Conservation (phyloP, 2,329 filamentous ascomycete species). For the Botrytis porri region DNA sequence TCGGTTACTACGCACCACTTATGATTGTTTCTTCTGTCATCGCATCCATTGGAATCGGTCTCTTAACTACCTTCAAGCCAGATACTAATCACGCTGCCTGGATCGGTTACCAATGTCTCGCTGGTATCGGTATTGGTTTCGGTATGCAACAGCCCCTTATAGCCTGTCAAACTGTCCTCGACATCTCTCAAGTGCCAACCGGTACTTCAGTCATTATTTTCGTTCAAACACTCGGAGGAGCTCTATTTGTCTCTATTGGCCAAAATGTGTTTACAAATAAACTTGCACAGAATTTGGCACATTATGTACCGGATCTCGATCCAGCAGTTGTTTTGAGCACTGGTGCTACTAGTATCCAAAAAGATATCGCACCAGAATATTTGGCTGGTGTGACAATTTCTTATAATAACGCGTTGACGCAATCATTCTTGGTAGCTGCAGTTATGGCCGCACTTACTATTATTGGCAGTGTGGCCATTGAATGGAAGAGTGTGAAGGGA, state of each 20-base stretch:
- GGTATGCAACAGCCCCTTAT: constrained; percentile 58
- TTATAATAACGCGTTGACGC: constrained; percentile 54
- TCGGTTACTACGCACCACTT: constrained; percentile 47
- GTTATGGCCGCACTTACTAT: constrained; percentile 9
- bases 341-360: constrained; percentile 59
- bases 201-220: constrained; percentile 56
- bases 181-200: constrained; percentile 51
- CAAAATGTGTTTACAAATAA: constrained; percentile 47
- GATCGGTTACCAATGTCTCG: constrained; percentile 57
- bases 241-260: constrained; percentile 57
- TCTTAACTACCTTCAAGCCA: constrained; percentile 52
- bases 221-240: constrained; percentile 55
- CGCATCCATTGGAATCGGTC: constrained; percentile 42
- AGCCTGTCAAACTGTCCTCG: constrained; percentile 55
- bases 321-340: constrained; percentile 44
- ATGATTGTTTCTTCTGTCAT: constrained; percentile 53
- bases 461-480: constrained; percentile 12
- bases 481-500: constrained; percentile 49
- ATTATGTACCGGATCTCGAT: constrained; percentile 44
- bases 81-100: constrained; percentile 48
- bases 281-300: constrained; percentile 38
- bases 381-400: constrained; percentile 54
- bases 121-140: constrained; percentile 54
- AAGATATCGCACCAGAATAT: constrained; percentile 49
- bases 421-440: constrained; percentile 52